A percentile compares a stretch with the other conserved stretches of the same genome.
These are phyloP conservation scores for Phialemoniopsis sp. DNA, from an alignment of 2,329 filamentous ascomycete species.

Conservation along the genomic window DNA sequence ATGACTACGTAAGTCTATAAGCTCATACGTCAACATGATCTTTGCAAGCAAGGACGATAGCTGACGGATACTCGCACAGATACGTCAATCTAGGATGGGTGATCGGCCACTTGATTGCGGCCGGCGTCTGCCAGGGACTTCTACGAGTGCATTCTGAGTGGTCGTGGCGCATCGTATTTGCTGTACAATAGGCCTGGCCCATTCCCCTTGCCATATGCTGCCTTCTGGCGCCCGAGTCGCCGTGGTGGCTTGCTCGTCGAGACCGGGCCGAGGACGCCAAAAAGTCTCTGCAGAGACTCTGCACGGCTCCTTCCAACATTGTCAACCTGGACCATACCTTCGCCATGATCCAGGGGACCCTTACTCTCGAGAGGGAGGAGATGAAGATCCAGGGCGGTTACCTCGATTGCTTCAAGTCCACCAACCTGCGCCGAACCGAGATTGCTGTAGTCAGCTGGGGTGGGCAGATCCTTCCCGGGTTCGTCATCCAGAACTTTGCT, in stretches of 20 bases:
- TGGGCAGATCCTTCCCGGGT: no score
- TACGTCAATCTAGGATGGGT: no score
- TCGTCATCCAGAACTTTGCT: no score
- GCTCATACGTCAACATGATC: no score
- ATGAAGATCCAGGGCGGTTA: slow-evolving; percentile 35
- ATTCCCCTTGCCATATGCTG: slow-evolving; percentile 31
- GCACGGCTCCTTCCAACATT: no score
- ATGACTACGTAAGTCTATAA: slow-evolving; percentile 41
- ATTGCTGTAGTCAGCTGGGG: no score
- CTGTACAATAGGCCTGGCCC: slow-evolving; percentile 30
- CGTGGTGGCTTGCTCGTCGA: slow-evolving; percentile 38
- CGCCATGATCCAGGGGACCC: slow-evolving; percentile 38
- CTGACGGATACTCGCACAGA: no score
- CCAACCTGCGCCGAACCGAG: slow-evolving; percentile 38
- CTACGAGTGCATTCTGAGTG: slow-evolving; percentile 26
- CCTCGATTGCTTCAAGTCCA: slow-evolving; percentile 40
- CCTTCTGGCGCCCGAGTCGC: slow-evolving; percentile 39
- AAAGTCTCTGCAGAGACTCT: no score
- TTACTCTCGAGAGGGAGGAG: slow-evolving; percentile 35
- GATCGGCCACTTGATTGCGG: slow-evolving; percentile 21
- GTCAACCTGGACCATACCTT: no score
- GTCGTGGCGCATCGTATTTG: slow-evolving; percentile 31
- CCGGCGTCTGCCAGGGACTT: slow-evolving; percentile 32
- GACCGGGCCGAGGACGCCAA: slow-evolving; percentile 30
- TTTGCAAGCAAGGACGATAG: no score